Base-by-base conservation (phyloP, 2,329 filamentous ascomycete species). In the Beauveria asiatica region DNA sequence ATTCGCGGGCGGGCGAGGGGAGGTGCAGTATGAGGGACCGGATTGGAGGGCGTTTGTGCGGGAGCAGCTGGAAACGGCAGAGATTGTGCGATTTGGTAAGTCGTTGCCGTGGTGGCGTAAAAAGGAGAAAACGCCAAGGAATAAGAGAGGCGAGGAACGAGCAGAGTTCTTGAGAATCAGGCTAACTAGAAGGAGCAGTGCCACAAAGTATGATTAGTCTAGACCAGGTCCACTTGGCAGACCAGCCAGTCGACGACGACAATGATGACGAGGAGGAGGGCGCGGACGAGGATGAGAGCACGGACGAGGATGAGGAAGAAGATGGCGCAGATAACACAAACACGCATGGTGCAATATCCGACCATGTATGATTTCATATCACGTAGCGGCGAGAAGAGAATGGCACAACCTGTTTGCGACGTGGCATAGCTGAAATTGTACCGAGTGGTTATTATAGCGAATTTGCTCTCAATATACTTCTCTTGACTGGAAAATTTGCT, bases 41-140 rank as follows among this genome's bases (percentile, higher is more conserved):
- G 73, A 75, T 49, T 74, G 73, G 68, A 70, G 64, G 56, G 67
- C 71, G 27, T 75, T 72, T 59, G 64, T 74, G 1, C 67, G 65
- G 9, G 60, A 67, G 7, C 59, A 62, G 46, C 17, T 70, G 3
- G 33, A 61, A 8, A 64, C 66, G n/a, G 45, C 56, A 8, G 48
- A 45, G 25, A 59, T 59, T 53, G n/a, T 16, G 19, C 57, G 48
- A 2, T 45, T 52, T 21, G 57, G 48, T 59, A 52, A 51, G 56
- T 37, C 11, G 3, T 37, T 51, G n/a, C 10, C 23, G 23, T 4
- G 6, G 0, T 16, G 33, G 33, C 13, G 17, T 19, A 3, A 33
- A 7, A 33, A n/a, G 13, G 33, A 50, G n/a, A 19, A 41, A 4
- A n/a, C 9, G 13, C 5, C 21, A 7, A 27, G 13, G 11, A 25